These are phyloP conservation scores for Saccharomycopsis oosterbeekiorum DNA, from an alignment of 805 yeast genomes.

Conservation along the genomic window DNA sequence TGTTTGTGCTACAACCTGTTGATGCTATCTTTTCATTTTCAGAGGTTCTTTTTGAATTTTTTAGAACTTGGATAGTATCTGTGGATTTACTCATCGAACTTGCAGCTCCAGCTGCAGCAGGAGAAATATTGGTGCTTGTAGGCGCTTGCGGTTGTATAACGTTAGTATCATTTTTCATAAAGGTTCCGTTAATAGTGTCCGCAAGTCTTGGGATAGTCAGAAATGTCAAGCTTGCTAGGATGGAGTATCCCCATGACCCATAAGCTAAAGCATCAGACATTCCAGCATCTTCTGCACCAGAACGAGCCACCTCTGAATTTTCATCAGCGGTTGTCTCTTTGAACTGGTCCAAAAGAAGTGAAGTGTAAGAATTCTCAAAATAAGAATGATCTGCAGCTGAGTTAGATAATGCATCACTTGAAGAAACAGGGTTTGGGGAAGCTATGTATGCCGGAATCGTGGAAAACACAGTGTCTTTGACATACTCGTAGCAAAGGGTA, in stretches of 20 bases:
- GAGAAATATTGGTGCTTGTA: background rate
- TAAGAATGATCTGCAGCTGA: background rate
- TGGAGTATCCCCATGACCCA: background rate
- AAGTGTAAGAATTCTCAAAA: slow-evolving; percentile 9
- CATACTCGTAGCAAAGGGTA: background rate
- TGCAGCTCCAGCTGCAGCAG: background rate
- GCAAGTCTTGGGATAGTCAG: slow-evolving; percentile 13
- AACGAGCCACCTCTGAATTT: background rate
- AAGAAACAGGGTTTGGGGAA: background rate
- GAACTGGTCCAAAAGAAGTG: slow-evolving; percentile 16
- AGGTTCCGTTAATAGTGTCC: background rate
- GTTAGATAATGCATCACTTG: background rate
- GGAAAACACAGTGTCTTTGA: background rate
- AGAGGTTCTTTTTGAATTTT: background rate
- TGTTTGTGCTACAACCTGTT: background rate
- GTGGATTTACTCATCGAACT: background rate
- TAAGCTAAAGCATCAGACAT: background rate
- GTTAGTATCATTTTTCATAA: background rate
- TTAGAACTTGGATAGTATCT: background rate
- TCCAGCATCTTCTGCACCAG: too few relatives aligned
- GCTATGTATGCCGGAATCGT: background rate
- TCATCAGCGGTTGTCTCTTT: background rate
- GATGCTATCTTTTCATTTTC: background rate
- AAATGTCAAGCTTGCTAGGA: slow-evolving; percentile 8
- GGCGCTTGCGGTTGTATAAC: too few relatives aligned